These are phyloP conservation scores for Sophora flavescens DNA, from an alignment of 306 rosid genomes.

Conservation along the genomic window DNA sequence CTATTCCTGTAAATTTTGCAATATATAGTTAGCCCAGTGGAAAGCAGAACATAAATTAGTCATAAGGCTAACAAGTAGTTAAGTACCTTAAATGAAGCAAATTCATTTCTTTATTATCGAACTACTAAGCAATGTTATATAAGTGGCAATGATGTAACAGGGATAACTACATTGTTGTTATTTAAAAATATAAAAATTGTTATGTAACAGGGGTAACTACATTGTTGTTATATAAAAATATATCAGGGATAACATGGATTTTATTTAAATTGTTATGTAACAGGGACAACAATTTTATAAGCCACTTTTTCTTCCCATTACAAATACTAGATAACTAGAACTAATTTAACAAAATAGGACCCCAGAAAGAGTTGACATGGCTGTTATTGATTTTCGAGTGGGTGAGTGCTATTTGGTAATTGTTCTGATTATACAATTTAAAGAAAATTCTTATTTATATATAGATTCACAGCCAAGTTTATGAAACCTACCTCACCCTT, in stretches of 20 bases:
- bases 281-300: not conserved
- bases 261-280: too few relatives aligned
- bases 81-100: conserved; percentile 5
- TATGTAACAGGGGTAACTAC: too few relatives aligned
- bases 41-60: conserved; percentile 13
- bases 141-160: conserved; percentile 5
- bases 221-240: too few relatives aligned
- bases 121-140: conserved; percentile 4
- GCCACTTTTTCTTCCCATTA: not conserved
- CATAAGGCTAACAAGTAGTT: not conserved
- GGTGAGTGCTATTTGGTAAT: conserved; percentile 5
- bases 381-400: conserved; percentile 18
- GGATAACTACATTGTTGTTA: not conserved
- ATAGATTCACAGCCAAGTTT: conserved; percentile 21
- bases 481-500: conserved; percentile 76
- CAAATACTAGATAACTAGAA: conserved; percentile 13
- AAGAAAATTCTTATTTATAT: conserved; percentile 24
- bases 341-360: conserved; percentile 3
- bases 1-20: conserved; percentile 39
- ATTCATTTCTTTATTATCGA: conserved; percentile 27
- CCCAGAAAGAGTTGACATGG: not conserved
- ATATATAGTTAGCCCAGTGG: conserved; percentile 14
- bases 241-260: too few relatives aligned
- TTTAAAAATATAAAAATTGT: too few relatives aligned
- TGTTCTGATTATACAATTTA: conserved; percentile 7